A percentile compares a stretch with the other conserved stretches of the same genome.
Conservation (phyloP, 306 rosid species). For the Fagus crenata region DNA sequence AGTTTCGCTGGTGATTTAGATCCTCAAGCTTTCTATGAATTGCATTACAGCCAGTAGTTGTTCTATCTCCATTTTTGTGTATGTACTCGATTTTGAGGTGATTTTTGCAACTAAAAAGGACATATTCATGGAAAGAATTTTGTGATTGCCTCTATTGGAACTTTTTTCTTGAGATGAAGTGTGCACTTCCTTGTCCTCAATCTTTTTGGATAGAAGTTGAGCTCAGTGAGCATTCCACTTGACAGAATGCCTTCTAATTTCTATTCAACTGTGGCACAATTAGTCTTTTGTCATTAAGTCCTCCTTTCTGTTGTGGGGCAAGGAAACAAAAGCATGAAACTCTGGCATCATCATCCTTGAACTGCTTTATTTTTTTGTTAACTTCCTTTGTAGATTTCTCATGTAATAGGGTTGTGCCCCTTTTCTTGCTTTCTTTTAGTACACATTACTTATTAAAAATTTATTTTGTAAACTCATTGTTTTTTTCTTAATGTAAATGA, state of each 20-base stretch:
- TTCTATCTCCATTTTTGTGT: background rate
- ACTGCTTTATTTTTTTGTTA: background rate
- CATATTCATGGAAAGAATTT: background rate
- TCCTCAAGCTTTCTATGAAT: background rate
- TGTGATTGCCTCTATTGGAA: background rate
- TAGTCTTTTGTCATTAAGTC: conserved; percentile 5
- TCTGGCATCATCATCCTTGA: background rate
- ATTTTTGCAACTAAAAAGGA: background rate
- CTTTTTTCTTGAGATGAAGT: background rate
- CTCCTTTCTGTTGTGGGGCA: background rate
- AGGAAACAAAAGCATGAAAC: background rate
- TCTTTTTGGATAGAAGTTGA: background rate
- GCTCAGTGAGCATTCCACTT: background rate
- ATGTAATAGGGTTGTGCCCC: too few species aligned
- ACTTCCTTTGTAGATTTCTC: too few species aligned
- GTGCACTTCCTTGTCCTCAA: background rate
- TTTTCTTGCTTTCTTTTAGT: too few species aligned
- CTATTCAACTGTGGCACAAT: background rate
- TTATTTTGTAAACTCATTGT: background rate
- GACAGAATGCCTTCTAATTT: background rate
- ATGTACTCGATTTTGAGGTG: background rate
- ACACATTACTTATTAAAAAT: too few species aligned
- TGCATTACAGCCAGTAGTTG: background rate
- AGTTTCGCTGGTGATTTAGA: background rate
- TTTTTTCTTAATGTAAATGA: conserved; percentile 23